Percentiles rank a stretch among this genome's conserved stretches.
Evolutionary conservation across 176 grass and related monocot species (phyloP).

Genomic region (Paspalum notatum): DNA sequence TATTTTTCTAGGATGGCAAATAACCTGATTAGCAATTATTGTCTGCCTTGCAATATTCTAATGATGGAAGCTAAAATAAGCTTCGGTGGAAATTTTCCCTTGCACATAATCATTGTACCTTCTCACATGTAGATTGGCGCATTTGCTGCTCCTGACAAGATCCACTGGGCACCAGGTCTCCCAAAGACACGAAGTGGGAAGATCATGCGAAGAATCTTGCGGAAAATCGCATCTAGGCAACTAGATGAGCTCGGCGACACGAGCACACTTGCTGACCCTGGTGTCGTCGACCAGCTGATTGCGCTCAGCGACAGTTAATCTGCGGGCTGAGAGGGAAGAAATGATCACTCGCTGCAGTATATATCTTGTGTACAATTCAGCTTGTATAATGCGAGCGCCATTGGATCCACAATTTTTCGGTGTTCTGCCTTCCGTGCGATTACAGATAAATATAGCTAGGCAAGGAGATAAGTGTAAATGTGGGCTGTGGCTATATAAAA

Average conservation of each 20-base stretch:
- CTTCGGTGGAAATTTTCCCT: background rate
- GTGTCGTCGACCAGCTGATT: slow-evolving; percentile 86
- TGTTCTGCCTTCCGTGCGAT: too few relatives aligned
- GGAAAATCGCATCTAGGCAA: slow-evolving; percentile 92
- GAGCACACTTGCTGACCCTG: slow-evolving; percentile 92
- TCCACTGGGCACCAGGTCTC: slow-evolving; percentile 97
- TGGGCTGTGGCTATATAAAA: too few relatives aligned
- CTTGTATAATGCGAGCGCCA: background rate
- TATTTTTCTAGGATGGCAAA: background rate
- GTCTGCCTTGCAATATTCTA: background rate
- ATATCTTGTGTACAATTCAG: background rate
- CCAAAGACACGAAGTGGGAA: slow-evolving; percentile 97
- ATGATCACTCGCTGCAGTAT: background rate
- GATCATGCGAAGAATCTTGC: slow-evolving; percentile 95
- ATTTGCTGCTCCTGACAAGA: slow-evolving; percentile 97
- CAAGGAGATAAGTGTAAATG: too few relatives aligned
- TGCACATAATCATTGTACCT: background rate
- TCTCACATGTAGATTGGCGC: slow-evolving; percentile 78
- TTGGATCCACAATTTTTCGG: background rate
- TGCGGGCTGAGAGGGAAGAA: background rate
- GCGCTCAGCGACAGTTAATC: slow-evolving; percentile 62
- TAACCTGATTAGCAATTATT: background rate
- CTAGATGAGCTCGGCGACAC: slow-evolving; percentile 94
- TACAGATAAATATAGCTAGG: too few relatives aligned
- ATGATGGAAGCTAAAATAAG: background rate